phyloP scores from a whole-genome alignment of 441 rosid species.

The Syzygium malaccense region DNA sequence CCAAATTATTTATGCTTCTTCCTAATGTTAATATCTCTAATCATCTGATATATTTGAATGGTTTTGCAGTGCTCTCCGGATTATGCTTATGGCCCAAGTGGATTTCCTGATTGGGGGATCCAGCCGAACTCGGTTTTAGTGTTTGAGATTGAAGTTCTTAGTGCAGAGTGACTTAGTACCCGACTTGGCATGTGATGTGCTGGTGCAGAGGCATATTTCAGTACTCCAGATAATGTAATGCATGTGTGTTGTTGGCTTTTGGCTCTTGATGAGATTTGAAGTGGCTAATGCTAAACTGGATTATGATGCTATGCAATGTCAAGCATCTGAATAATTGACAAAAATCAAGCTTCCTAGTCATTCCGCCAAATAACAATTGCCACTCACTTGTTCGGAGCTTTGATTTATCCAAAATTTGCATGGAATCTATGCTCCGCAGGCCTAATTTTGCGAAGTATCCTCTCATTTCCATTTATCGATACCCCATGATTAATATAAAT shows the following conservation, averaged over 20 bases:
- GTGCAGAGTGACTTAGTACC: constrained; percentile 24
- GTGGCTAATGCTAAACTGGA: not conserved
- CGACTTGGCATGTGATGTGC: not conserved
- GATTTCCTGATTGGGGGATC: constrained; percentile 83
- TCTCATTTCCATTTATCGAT: not conserved
- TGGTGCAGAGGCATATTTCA: not conserved
- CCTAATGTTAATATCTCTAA: not conserved
- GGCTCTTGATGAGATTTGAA: not conserved
- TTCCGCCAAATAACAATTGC: not conserved
- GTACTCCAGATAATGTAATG: not conserved
- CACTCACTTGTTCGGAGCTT: not conserved
- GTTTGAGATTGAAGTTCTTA: constrained; percentile 82
- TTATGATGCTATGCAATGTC: not conserved
- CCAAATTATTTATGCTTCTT: not conserved
- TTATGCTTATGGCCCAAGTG: constrained; percentile 81
- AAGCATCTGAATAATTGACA: not conserved
- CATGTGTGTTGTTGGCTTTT: not conserved
- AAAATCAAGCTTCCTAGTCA: not conserved
- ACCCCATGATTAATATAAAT: not conserved
- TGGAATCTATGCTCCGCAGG: not conserved
- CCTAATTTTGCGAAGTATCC: not conserved
- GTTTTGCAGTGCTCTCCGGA: constrained; percentile 79
- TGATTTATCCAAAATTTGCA: not conserved
- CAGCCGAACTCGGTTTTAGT: constrained; percentile 79
- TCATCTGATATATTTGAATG: not conserved